These are phyloP conservation scores for Remersonia thermophila DNA, from an alignment of 2,329 filamentous ascomycete genomes.

Conservation along the genomic window DNA sequence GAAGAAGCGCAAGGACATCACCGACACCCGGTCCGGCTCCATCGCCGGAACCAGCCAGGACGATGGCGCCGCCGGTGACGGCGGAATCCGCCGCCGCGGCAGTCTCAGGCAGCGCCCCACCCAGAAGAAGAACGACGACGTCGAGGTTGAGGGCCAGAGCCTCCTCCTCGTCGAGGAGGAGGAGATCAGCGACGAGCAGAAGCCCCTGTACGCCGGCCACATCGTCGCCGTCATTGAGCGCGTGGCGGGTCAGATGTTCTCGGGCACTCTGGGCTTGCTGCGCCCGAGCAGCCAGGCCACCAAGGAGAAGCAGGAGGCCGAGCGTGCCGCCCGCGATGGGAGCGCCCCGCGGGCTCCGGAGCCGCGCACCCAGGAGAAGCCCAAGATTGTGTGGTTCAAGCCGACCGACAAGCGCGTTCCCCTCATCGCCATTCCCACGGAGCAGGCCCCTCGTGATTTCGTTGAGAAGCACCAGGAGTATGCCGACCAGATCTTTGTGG, in stretches of 20 bases:
- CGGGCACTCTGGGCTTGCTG: slow-evolving; percentile 82
- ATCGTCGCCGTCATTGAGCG: slow-evolving; percentile 96
- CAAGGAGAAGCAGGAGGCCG: slow-evolving; percentile 98
- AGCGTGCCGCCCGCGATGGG: slow-evolving; percentile 83
- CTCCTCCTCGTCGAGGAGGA: slow-evolving; percentile 94
- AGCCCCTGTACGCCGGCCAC: slow-evolving; percentile 92
- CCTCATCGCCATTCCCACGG: slow-evolving; percentile 93
- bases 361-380: slow-evolving; percentile 82
- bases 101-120: slow-evolving; percentile 93
- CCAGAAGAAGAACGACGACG: slow-evolving; percentile 99
- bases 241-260: slow-evolving; percentile 97
- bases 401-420: slow-evolving; percentile 98
- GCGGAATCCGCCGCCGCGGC: slow-evolving; percentile 80
- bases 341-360: slow-evolving; percentile 58
- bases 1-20: slow-evolving; percentile 99
- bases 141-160: slow-evolving; percentile 96
- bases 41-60: slow-evolving; percentile 61
- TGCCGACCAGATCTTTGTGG: slow-evolving; percentile 94
- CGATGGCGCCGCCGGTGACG: slow-evolving; percentile 51
- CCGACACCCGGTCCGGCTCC: slow-evolving; percentile 71
- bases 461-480: slow-evolving; percentile 98
- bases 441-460: slow-evolving; percentile 94
- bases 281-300: slow-evolving; percentile 96
- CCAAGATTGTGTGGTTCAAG: slow-evolving; percentile 99
- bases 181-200: slow-evolving; percentile 96